Evolutionary conservation across 2,329 filamentous ascomycete genomes (phyloP).

Genomic region (Sarocladiaceae sp.): DNA sequence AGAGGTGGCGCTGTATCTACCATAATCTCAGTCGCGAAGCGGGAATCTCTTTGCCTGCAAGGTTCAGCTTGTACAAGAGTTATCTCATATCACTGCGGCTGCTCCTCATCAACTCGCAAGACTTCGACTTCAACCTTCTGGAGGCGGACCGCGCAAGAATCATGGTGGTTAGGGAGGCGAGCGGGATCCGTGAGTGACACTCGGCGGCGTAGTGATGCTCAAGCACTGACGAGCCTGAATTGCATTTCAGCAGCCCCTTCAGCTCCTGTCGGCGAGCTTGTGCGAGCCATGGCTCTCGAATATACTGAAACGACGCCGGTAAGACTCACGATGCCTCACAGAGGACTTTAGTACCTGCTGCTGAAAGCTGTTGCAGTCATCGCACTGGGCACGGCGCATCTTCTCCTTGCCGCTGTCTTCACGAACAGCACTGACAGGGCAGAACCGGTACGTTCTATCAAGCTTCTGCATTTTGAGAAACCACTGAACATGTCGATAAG

Average conservation of each 20-base stretch:
- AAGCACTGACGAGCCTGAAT: slow-evolving; percentile 16
- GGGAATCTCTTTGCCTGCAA: neutral
- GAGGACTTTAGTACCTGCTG: too few relatives aligned
- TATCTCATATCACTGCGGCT: neutral
- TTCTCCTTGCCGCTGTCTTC: slow-evolving; percentile 51
- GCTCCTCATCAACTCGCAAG: slow-evolving; percentile 33
- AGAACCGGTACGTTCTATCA: slow-evolving; percentile 23
- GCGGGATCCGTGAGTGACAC: slow-evolving; percentile 44
- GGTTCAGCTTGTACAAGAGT: neutral
- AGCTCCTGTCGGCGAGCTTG: slow-evolving; percentile 4
- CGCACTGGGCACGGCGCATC: slow-evolving; percentile 59
- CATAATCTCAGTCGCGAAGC: slow-evolving; percentile 22
- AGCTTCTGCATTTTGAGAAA: neutral
- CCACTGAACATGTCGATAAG: slow-evolving; percentile 20
- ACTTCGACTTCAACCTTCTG: slow-evolving; percentile 52
- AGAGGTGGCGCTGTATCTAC: slow-evolving; percentile 57
- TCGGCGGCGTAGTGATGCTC: slow-evolving; percentile 16
- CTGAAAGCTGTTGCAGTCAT: slow-evolving; percentile 28
- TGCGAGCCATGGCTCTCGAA: slow-evolving; percentile 4
- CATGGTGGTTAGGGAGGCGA: slow-evolving; percentile 47
- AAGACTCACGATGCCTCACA: neutral
- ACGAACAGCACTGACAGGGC: slow-evolving; percentile 43
- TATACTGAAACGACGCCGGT: neutral
- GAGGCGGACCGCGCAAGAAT: slow-evolving; percentile 45
- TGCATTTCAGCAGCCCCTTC: neutral